These are phyloP conservation scores for Iberis pinnata DNA, from an alignment of 345 rosid genomes.

Conservation along the genomic window DNA sequence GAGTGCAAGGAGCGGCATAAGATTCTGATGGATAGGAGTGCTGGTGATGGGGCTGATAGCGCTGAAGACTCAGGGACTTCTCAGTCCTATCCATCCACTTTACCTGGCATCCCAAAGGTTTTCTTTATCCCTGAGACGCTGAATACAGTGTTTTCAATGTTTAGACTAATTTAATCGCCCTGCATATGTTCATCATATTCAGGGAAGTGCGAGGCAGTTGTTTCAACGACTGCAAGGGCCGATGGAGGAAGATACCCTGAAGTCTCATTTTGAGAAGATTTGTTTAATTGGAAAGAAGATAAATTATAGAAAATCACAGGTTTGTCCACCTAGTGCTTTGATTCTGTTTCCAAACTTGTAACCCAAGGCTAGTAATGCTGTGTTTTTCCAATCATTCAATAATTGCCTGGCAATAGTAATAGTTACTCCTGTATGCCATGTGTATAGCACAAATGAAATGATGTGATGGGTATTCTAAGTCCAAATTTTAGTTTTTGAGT, in stretches of 20 bases:
- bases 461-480: no score
- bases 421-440: constrained; percentile 1
- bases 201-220: constrained; percentile 98
- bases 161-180: constrained; percentile 9
- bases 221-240: constrained; percentile 94
- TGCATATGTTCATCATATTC: constrained; percentile 29
- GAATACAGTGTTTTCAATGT: background rate
- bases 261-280: constrained; percentile 91
- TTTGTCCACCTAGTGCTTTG: constrained; percentile 26
- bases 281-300: constrained; percentile 65
- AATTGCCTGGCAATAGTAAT: background rate
- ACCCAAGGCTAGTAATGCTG: constrained; percentile 5
- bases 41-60: constrained; percentile 92
- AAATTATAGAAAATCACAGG: constrained; percentile 55
- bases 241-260: constrained; percentile 77
- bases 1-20: constrained; percentile 99
- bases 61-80: constrained; percentile 97
- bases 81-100: constrained; percentile 89
- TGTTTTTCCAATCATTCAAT: background rate
- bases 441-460: constrained; percentile 1
- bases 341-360: constrained; percentile 4
- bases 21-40: constrained; percentile 65
- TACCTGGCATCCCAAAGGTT: constrained; percentile 98
- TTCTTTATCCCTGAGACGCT: background rate
- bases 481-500: constrained; percentile 8